Conservation (phyloP, 192 early-diverging fungal species). For the Entomortierella lignicola region DNA sequence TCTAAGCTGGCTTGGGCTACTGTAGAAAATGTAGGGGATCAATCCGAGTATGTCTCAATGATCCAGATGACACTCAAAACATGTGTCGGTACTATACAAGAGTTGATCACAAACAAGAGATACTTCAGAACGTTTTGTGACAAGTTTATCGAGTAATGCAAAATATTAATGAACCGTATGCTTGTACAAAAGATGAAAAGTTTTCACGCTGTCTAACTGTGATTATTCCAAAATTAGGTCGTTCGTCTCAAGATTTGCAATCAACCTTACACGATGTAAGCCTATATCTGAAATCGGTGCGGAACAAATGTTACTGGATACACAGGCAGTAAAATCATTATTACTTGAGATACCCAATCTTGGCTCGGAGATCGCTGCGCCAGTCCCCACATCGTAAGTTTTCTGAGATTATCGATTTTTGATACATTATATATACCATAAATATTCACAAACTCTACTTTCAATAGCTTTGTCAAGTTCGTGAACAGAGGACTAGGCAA, state of each 20-base stretch:
- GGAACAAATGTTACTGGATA: slow-evolving; percentile 97
- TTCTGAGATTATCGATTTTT: not conserved
- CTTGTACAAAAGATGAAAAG: not conserved
- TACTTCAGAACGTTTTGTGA: slow-evolving; percentile 93
- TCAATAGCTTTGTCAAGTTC: slow-evolving; percentile 82
- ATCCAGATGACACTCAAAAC: slow-evolving; percentile 70
- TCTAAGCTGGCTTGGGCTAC: slow-evolving; percentile 82
- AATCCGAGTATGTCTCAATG: slow-evolving; percentile 85
- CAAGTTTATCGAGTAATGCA: slow-evolving; percentile 88
- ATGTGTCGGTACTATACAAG: slow-evolving; percentile 68
- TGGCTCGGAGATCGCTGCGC: slow-evolving; percentile 60
- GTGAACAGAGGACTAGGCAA: slow-evolving; percentile 83
- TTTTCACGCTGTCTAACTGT: not conserved
- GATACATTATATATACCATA: too few species aligned
- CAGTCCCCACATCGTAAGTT: slow-evolving; percentile 72
- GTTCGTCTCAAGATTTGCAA: slow-evolving; percentile 75
- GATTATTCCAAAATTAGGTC: slow-evolving; percentile 57
- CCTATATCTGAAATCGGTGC: slow-evolving; percentile 94
- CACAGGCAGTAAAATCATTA: slow-evolving; percentile 88
- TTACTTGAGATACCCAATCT: slow-evolving; percentile 80
- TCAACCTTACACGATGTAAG: slow-evolving; percentile 78
- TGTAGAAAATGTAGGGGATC: slow-evolving; percentile 92
- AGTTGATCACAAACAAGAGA: slow-evolving; percentile 72
- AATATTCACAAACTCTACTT: too few species aligned
- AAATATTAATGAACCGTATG: not conserved